phyloP scores from a whole-genome alignment of 2,329 filamentous ascomycete genomes.

The Claviceps arundinis region DNA sequence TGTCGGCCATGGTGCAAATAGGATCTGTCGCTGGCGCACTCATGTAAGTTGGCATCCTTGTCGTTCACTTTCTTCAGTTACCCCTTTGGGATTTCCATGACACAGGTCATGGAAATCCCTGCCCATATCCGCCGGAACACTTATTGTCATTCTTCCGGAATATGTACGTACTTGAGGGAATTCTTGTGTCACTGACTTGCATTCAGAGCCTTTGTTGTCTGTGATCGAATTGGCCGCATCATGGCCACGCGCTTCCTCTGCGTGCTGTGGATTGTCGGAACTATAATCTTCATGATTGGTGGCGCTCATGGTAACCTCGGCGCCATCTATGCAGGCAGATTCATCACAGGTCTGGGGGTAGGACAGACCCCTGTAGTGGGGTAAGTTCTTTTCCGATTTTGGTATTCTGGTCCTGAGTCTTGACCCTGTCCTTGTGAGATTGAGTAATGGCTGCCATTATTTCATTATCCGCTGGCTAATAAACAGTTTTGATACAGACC shows the following conservation, averaged over 20 bases:
- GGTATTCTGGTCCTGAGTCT: not conserved
- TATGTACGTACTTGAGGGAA: too few species aligned
- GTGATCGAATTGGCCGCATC: constrained; percentile 48
- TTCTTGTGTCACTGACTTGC: not conserved
- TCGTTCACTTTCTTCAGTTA: not conserved
- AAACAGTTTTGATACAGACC: constrained; percentile 24
- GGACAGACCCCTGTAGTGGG: constrained; percentile 55
- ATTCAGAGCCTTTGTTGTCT: constrained; percentile 42
- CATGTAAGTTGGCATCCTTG: constrained; percentile 21
- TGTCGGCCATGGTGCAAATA: constrained; percentile 71
- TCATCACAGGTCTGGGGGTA: constrained; percentile 53
- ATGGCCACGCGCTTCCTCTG: constrained; percentile 48
- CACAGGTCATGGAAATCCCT: not conserved
- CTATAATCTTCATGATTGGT: constrained; percentile 43
- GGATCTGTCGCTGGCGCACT: constrained; percentile 61
- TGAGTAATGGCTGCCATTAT: too few species aligned
- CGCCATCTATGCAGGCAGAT: constrained; percentile 50
- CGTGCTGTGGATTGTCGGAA: constrained; percentile 42
- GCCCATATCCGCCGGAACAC: too few species aligned
- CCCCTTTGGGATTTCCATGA: not conserved
- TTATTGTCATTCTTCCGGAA: too few species aligned
- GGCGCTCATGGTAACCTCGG: constrained; percentile 37
- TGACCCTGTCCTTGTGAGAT: not conserved
- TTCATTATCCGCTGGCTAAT: too few species aligned
- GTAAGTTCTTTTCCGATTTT: constrained; percentile 11